Base-by-base conservation (phyloP, 2,329 filamentous ascomycete genomes). In the Ophiognomonia clavigignenti-juglandacearum region DNA sequence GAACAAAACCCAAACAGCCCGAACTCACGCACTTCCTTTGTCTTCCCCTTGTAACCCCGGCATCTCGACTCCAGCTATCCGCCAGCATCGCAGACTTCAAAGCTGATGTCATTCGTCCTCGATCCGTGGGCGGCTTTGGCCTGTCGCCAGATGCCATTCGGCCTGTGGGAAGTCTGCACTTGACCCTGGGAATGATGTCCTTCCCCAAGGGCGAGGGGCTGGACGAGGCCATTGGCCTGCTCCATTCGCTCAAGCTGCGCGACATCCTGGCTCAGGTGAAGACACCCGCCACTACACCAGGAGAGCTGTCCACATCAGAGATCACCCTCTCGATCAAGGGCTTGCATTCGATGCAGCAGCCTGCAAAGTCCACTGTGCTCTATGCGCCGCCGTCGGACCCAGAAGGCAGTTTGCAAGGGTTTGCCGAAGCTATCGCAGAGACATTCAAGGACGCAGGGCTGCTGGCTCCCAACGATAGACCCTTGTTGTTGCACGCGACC, bases 151-250 rank as follows among this genome's bases (percentile, higher is more conserved):
- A 76, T 45, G 88, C 89, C 2, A 69, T 96, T 42, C 74, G 90
- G 23, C 89, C 89, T 0, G 66, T 88, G 0, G 87, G 88, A 1
- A 90, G 89, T 1, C 66, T 96, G 39, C 92, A 97, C 65, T 70
- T 95, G 3, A 96, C 91, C 0, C 73, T 96, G 0, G 91, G 90
- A 0, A 86, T 95, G 1, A 91, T 96, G 86, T 85, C 78, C 54
- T 75, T 96, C 9, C 65, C 72, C 3, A 72, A 69, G 3, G 64
- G 71, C 3, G 71, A 75, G 43, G 60, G 62, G 4, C 53, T 78
- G 6, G 66, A 66, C 4, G 63, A 57, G 32, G 75, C 75, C 2
- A 58, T 66, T 13, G 63, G 62, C 31, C 51, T 74, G 34, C 59
- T 77, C 19, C 57, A 53, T 43, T 56, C 59, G 14, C 55, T 77